These are phyloP conservation scores for Pouteria glomerata DNA, from an alignment of 148 eudicot genomes.

Conservation along the genomic window DNA sequence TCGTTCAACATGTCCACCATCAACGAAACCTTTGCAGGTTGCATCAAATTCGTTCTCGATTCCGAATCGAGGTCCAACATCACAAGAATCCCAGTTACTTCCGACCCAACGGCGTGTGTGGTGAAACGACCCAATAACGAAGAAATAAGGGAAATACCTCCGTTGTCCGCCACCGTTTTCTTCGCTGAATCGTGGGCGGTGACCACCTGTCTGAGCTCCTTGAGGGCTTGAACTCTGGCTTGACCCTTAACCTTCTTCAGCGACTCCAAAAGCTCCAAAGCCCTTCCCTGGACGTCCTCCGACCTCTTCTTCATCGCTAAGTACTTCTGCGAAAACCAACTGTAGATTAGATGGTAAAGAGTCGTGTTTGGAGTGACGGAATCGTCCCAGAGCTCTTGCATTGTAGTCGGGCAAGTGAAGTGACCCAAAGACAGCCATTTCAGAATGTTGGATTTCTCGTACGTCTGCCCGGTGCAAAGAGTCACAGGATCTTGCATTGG, in stretches of 20 bases:
- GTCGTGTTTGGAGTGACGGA: constrained; percentile 75
- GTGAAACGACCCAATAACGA: constrained; percentile 74
- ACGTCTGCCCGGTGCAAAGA: constrained; percentile 85
- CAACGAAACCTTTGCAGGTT: constrained; percentile 65
- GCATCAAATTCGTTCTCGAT: constrained; percentile 46
- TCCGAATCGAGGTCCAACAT: constrained; percentile 44
- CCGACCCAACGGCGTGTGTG: constrained; percentile 72
- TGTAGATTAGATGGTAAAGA: constrained; percentile 50
- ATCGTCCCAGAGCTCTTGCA: constrained; percentile 78
- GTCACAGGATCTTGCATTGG: constrained; percentile 93
- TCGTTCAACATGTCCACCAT: constrained; percentile 80
- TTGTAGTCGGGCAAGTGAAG: constrained; percentile 77
- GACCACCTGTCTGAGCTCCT: constrained; percentile 51
- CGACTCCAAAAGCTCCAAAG: constrained; percentile 52
- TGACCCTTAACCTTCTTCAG: constrained; percentile 73
- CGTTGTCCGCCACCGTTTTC: constrained; percentile 56
- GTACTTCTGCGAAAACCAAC: constrained; percentile 70
- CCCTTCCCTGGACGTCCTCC: constrained; percentile 83
- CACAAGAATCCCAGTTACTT: constrained; percentile 61
- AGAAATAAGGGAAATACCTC: constrained; percentile 42
- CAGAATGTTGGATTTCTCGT: constrained; percentile 62
- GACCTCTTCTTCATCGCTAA: constrained; percentile 68
- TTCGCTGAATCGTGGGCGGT: constrained; percentile 42
- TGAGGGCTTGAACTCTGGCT: constrained; percentile 54
- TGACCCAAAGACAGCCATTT: constrained; percentile 77